phyloP scores from a whole-genome alignment of 371 early-diverging fungal species.

The Syncephalastrum racemosum region DNA sequence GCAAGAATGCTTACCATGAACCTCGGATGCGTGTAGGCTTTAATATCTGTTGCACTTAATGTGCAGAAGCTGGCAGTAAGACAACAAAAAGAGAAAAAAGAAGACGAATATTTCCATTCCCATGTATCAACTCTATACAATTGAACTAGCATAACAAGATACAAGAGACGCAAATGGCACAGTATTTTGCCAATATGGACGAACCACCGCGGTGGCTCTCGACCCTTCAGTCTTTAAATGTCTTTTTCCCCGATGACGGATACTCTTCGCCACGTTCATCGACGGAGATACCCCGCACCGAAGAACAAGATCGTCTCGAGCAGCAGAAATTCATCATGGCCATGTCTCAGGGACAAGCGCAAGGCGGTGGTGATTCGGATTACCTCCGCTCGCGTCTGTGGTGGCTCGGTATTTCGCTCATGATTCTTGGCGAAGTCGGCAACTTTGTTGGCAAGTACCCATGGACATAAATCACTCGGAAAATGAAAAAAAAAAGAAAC shows the following conservation, averaged over 20 bases:
- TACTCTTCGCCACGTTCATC: conserved; percentile 52
- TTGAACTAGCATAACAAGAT: conserved; percentile 44
- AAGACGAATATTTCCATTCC: neutral
- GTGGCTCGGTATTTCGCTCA: conserved; percentile 76
- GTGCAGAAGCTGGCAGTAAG: conserved; percentile 68
- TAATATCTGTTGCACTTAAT: conserved; percentile 70
- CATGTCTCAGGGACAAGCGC: conserved; percentile 45
- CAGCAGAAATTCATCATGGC: conserved; percentile 42
- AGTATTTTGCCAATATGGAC: conserved; percentile 48
- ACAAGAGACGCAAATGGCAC: conserved; percentile 43
- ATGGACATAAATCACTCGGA: neutral
- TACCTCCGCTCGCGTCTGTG: conserved; percentile 64
- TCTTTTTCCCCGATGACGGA: conserved; percentile 49
- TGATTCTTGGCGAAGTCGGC: conserved; percentile 74
- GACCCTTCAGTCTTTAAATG: conserved; percentile 20
- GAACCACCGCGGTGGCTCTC: conserved; percentile 47
- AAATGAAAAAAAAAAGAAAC: neutral
- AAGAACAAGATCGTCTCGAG: conserved; percentile 31
- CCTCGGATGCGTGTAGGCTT: conserved; percentile 34
- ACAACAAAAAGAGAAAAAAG: conserved; percentile 23
- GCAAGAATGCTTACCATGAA: neutral
- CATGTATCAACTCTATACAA: neutral
- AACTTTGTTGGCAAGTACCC: conserved; percentile 52
- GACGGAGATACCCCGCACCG: conserved; percentile 24
- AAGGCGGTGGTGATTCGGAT: conserved; percentile 31